Percentiles rank a stretch among this genome's conserved stretches.
phyloP scores from a whole-genome alignment of 306 rosid genomes.

The Ziziphus jujuba region DNA sequence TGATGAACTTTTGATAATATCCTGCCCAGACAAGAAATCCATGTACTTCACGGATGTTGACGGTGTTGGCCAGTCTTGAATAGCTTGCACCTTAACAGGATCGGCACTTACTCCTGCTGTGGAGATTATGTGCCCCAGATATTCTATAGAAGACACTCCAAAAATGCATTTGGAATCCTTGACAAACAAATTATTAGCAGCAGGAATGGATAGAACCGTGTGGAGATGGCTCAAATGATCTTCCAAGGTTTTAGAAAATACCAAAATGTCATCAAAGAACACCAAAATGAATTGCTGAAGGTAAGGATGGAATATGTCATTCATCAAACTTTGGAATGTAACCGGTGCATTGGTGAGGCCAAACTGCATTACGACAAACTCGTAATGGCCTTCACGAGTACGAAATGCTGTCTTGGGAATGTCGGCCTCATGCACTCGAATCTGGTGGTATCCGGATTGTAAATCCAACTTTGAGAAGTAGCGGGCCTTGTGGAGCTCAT shows the following conservation, averaged over 20 bases:
- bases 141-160: background rate
- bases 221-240: background rate
- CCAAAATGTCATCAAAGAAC: background rate
- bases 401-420: slow-evolving; percentile 8
- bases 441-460: background rate
- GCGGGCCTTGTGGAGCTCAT: background rate
- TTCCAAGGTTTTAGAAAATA: background rate
- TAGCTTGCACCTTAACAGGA: background rate
- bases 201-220: background rate
- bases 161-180: background rate
- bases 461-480: background rate
- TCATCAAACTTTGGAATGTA: background rate
- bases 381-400: background rate
- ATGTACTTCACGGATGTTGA: background rate
- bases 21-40: background rate
- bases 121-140: background rate
- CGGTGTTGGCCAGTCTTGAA: background rate
- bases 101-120: background rate
- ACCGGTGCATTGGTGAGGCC: background rate
- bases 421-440: background rate
- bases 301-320: background rate
- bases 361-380: background rate
- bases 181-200: background rate
- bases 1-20: background rate
- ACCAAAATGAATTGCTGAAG: background rate